phyloP scores from a whole-genome alignment of 169 alveolate genomes.

The Plasmodium sp. region DNA sequence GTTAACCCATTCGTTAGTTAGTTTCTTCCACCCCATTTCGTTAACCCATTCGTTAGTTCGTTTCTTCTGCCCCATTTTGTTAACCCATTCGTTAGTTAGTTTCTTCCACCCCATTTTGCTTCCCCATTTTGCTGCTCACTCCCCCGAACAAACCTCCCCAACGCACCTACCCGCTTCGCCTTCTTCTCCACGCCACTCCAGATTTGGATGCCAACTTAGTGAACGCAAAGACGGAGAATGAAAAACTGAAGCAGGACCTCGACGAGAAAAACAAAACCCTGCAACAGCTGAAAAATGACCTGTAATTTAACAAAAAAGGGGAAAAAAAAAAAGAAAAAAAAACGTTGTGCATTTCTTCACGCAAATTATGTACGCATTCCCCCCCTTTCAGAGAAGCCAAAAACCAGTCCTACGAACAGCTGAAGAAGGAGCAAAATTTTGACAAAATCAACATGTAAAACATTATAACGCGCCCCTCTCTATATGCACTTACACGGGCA shows the following conservation, averaged over 20 bases:
- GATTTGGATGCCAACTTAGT: conserved; percentile 34
- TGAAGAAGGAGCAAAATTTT: conserved; percentile 52
- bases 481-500: conserved; percentile 6
- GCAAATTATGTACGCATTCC: not conserved
- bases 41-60: not conserved
- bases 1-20: not conserved
- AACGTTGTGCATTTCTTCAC: not conserved
- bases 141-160: not conserved
- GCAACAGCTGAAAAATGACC: conserved; percentile 41
- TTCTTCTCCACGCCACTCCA: not conserved
- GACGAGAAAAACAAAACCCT: conserved; percentile 68
- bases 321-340: not conserved
- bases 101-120: not conserved
- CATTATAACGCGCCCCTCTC: not conserved
- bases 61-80: not conserved
- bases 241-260: conserved; percentile 35
- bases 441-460: conserved; percentile 65
- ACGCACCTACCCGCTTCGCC: not conserved
- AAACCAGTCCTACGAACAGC: conserved; percentile 27
- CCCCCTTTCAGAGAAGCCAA: conserved; percentile 35
- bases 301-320: conserved; percentile 30
- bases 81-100: not conserved
- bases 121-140: not conserved
- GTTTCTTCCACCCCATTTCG: not conserved
- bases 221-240: conserved; percentile 35